Base-by-base conservation (phyloP, 140 eudicot species). In the Anethum foeniculum region DNA sequence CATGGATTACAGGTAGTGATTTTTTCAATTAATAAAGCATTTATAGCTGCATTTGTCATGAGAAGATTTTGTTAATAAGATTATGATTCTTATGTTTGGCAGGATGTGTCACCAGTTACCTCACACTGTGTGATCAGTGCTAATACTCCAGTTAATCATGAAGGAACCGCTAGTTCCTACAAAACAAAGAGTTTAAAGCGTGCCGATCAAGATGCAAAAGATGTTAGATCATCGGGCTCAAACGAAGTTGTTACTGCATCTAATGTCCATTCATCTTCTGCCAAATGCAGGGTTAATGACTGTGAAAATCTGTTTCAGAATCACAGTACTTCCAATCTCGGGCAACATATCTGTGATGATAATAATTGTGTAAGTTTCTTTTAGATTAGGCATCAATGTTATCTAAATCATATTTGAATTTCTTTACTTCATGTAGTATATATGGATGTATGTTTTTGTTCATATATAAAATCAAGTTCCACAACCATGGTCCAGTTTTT, bases 351-450 rank as follows among this genome's bases (percentile, higher is more conserved):
- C 47, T 88, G 90, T 80, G 84, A 81, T 47, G 91, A 80, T 81
- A 84, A 83, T 51, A 32, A 65, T 81, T 85, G 91, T 84, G 98
- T 93, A 83, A 93, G 98, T 91, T 80, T n/a, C 25, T 79, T 67
- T 79, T 16, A 13, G 47, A 79, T 60, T 25, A 39, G 6, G 6
- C 30, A 65, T 28, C 25, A 60, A 28, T 43, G n/a, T 25, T 60
- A 43, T 67, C 23, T 5, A 65, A 28, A 28, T 38, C 13, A 62
- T 23, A 21, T 77, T 28, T 77, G 34, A 38, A 56, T 36, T 23
- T 77, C 52, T 4, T 54, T 25, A 19, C 71, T 9, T 9, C 71
- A 64, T 52, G 18, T 52, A 3, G 4, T 28, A 14, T 65, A 28
- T 65, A 3, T 11, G 21, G 73, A 4, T 65, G 73, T 65, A 30